Evolutionary conservation across 2,329 filamentous ascomycete species (phyloP), one percentile per base, ranked within the genome.

Genomic region (Graphilbum ipis-grandicollis): DNA sequence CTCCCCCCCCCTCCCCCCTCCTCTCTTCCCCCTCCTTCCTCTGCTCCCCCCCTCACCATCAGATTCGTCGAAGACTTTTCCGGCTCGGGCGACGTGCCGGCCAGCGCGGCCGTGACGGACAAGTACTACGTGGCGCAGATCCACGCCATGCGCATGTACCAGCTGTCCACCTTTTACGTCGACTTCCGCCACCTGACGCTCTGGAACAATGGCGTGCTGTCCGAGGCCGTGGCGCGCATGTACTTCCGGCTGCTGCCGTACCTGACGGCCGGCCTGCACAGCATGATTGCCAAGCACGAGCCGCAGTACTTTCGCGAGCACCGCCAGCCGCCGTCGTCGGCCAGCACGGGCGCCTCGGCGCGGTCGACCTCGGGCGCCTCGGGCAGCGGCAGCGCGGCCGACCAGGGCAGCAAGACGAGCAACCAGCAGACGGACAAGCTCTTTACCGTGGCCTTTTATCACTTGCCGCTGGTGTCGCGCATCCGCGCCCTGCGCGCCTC

Each of bases 391-490:
- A 15, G 7, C 19, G 10, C 23, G 9, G 68, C 70, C 14, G 78
- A 82, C 14, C 67, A 75, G 31, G 71, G 75, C 32, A 73, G 75
- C 48, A 79, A 83, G 58, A 92, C 82, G 22, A 75, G 78, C 38
- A 84, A 93, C 54, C 86, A 94, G 56, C 86, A 94, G 60, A 94
- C 90, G 0, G 90, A 98, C 59, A 94, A 93, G 63, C 66, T 98
- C 28, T 96, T 98, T 56, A 74, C 84, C 5, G 66, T 94, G 36
- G 86, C 86, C 23, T 92, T 94, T 50, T 93, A 93, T 63, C 93
- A 94, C 52, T 63, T 94, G 21, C 83, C 86, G 1, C 67, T 93
- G 2, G 80, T 93, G 13, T 90, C 84, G 2, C 70, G 86, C 45
- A 73, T 94, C 39, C 80, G 86, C 41, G 78, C 84, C 49, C 64